Evolutionary conservation across 116 monocot genomes (phyloP).

Genomic region (Cymodocea nodosa): DNA sequence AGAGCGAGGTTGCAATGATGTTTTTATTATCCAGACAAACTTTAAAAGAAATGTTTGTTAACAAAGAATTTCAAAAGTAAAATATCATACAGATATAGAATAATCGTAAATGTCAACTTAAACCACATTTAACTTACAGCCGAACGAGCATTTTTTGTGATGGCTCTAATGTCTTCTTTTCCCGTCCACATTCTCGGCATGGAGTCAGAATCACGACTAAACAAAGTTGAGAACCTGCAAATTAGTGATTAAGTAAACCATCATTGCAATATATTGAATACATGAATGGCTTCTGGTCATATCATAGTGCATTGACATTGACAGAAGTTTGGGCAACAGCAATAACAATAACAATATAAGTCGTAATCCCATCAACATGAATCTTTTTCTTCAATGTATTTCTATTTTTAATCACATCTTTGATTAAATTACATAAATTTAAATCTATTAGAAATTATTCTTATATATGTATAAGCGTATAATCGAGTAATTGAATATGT

Average conservation of each 20-base stretch:
- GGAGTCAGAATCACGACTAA: slow-evolving; percentile 81
- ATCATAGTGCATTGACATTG: no score
- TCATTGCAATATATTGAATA: background rate
- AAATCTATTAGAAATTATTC: no score
- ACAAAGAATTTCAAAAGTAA: no score
- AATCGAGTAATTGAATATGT: no score
- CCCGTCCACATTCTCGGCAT: slow-evolving; percentile 99
- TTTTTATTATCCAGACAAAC: no score
- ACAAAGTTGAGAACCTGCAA: slow-evolving; percentile 75
- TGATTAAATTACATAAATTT: background rate
- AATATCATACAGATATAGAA: background rate
- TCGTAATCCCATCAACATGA: no score
- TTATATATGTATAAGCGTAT: no score
- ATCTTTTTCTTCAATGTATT: no score
- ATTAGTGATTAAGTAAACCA: background rate
- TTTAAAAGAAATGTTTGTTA: no score
- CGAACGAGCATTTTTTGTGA: slow-evolving; percentile 78
- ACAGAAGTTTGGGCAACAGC: no score
- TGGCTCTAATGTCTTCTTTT: slow-evolving; percentile 90
- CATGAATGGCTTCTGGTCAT: no score
- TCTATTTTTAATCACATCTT: background rate
- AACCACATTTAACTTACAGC: slow-evolving; percentile 37
- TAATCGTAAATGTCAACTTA: background rate
- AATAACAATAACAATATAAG: no score
- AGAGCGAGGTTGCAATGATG: background rate